phyloP scores from a whole-genome alignment of 1,139 yeast genomes.

The Debaryomyces coudertii region DNA sequence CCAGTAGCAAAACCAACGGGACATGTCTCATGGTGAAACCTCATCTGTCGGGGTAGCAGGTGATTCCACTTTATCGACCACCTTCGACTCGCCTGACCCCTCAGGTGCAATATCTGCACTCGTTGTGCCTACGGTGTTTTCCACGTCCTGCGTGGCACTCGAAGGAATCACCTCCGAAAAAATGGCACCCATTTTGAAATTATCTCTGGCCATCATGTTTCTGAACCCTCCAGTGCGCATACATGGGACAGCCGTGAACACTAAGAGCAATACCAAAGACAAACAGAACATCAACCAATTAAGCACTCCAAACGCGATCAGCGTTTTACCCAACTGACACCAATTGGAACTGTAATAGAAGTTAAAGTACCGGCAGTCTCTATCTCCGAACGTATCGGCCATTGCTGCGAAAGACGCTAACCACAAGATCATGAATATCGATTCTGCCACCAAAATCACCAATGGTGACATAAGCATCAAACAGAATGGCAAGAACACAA shows the following conservation, averaged over 20 bases:
- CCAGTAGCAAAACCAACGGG: not conserved
- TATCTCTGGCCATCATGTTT: constrained; percentile 1
- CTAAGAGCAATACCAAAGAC: constrained; percentile 25
- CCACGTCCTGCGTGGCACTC: constrained; percentile 3
- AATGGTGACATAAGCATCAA: constrained; percentile 19
- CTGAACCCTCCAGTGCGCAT: constrained; percentile 10
- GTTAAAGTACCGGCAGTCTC: constrained; percentile 19
- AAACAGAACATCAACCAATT: constrained; percentile 31
- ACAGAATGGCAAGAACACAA: constrained; percentile 16
- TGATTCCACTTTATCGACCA: constrained; percentile 3
- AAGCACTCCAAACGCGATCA: constrained; percentile 33
- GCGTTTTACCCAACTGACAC: constrained; percentile 32
- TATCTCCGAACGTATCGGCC: constrained; percentile 30
- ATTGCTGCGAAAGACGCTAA: constrained; percentile 29
- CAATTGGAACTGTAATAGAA: constrained; percentile 7
- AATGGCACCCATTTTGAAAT: constrained; percentile 17
- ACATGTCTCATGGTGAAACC: not conserved
- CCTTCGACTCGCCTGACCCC: not conserved
- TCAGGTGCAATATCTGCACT: not conserved
- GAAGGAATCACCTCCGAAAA: constrained; percentile 9
- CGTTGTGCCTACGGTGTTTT: constrained; percentile 3
- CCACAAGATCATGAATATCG: constrained; percentile 27
- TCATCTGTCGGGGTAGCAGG: constrained; percentile 1
- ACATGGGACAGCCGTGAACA: constrained; percentile 28
- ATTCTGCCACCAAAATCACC: constrained; percentile 24